Conservation (phyloP, 2,329 filamentous ascomycete genomes). For the Epichloe aotearoae region DNA sequence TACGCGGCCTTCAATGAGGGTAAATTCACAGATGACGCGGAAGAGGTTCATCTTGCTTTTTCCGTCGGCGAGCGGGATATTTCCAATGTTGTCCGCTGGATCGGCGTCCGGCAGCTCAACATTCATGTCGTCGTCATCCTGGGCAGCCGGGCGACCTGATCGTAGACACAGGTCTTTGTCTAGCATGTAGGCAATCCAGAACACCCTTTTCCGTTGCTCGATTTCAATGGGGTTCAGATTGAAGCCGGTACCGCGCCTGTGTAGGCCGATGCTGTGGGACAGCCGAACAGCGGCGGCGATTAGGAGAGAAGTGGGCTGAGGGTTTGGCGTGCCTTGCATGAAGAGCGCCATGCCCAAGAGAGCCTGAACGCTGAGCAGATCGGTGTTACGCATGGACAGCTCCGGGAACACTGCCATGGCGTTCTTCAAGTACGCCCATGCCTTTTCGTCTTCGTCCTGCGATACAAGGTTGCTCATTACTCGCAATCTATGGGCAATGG, state of each 20-base stretch:
- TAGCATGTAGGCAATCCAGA: constrained; percentile 53
- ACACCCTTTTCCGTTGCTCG: constrained; percentile 64
- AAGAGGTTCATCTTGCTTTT: constrained; percentile 94
- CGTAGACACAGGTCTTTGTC: constrained; percentile 51
- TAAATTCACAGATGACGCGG: constrained; percentile 80
- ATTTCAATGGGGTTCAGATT: constrained; percentile 88
- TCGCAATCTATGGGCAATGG: constrained; percentile 82
- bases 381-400: constrained; percentile 89
- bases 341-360: constrained; percentile 88
- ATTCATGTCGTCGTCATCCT: constrained; percentile 70
- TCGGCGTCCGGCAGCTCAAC: constrained; percentile 88
- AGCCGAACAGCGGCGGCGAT: constrained; percentile 82
- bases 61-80: constrained; percentile 78
- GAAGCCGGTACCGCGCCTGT: constrained; percentile 86
- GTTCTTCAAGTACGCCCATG: constrained; percentile 94
- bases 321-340: constrained; percentile 91
- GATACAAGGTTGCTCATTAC: constrained; percentile 93
- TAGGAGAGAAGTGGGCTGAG: constrained; percentile 83
- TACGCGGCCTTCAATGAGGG: constrained; percentile 83
- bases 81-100: constrained; percentile 83
- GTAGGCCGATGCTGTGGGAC: constrained; percentile 86
- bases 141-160: constrained; percentile 45
- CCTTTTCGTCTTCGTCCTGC: constrained; percentile 83
- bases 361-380: constrained; percentile 87
- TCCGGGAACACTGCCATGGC: constrained; percentile 88